phyloP scores from a whole-genome alignment of 345 rosid species.

The Melaleuca alternifolia region DNA sequence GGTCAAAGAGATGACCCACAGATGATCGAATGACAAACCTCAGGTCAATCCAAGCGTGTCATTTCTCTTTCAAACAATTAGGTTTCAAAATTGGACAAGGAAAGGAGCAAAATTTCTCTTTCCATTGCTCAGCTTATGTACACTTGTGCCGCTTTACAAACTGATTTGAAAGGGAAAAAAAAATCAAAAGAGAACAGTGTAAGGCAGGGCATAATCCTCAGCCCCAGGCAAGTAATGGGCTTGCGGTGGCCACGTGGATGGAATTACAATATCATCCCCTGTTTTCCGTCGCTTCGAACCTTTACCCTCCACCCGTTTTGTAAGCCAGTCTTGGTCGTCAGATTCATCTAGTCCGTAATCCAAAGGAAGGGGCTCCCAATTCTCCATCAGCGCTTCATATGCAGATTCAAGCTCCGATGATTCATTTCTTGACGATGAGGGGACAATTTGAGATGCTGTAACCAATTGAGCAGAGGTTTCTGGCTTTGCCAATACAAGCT shows the following conservation, averaged over 20 bases:
- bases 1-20: neutral
- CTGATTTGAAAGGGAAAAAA: neutral
- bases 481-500: neutral
- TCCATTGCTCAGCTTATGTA: neutral
- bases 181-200: conserved; percentile 37
- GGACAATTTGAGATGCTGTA: neutral
- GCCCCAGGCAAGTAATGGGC: conserved; percentile 28
- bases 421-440: neutral
- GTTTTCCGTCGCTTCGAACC: neutral
- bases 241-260: conserved; percentile 6
- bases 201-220: conserved; percentile 53
- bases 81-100: neutral
- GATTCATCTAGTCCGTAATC: neutral
- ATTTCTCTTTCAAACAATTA: neutral
- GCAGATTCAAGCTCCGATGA: neutral
- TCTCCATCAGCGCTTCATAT: conserved; percentile 23
- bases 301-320: neutral
- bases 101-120: neutral
- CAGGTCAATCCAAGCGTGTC: neutral
- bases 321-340: conserved; percentile 49
- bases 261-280: neutral
- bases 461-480: conserved; percentile 9
- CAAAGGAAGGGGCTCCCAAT: conserved; percentile 28
- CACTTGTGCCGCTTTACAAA: neutral
- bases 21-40: neutral